Evolutionary conservation across 352 stramenopile genomes (phyloP), one percentile per base, ranked within the genome.

Genomic region (Phytophthora agathidicida): DNA sequence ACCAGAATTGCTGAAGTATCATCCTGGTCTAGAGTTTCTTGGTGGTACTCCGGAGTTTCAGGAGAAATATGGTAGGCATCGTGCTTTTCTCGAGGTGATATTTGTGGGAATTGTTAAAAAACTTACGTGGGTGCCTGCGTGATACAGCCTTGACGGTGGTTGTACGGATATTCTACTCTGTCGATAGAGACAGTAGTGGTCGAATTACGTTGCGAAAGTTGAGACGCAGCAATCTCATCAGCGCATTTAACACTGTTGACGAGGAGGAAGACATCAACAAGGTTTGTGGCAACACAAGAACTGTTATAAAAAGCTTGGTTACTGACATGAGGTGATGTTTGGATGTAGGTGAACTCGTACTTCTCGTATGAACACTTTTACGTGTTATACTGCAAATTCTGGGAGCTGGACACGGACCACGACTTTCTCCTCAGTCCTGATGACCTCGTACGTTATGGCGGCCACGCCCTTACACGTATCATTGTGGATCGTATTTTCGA

Each of bases 361-460:
- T 99, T 99, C 75, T 98, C 86, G 19, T 99, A 99, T 74, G 97
- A 99, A 80, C 97, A 99, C 73, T 99, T 99, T 63, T 99, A 99
- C 75, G 97, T 99, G 44, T 70, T 99, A 28, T 99, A 99, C 75
- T 99, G 97, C 79, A 96, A 98, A 64, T 99, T 99, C 62, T 99
- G 97, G 96, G 97, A 99, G 65, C 87, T 99, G 19, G 97, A 99
- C 80, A 94, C 96, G 39, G 86, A 96, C 49, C 86, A 94, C 65
- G 86, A 96, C 49, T 96, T 96, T 51, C 65, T 91, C 20, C 69
- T 96, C 28, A 93, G 77, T 42, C 81, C 71, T 23, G 86, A 96
- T 47, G 86, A 96, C 49, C 76, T 96, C 47, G 79, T 91, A 41
- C 83, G 86, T 33, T 96, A 96, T 68, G 86, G 84, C 6, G 82